Evolutionary conservation across 495 filamentous ascomycete species (phyloP), one percentile per base, ranked within the genome.

Genomic region (Xanthoparmelia taractica): DNA sequence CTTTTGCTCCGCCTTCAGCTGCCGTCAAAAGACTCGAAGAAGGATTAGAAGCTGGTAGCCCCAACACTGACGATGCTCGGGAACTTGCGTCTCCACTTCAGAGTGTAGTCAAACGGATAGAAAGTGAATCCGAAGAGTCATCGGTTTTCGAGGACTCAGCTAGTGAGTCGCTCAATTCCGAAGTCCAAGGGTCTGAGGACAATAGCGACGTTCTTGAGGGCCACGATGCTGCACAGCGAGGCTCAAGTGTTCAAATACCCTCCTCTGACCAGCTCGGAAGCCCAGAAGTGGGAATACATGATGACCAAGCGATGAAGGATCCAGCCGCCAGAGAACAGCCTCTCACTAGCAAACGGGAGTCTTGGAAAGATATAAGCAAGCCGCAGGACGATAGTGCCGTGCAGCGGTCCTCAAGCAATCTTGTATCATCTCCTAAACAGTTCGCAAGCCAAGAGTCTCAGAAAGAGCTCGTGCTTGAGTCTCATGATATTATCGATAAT

Each of bases 101-200:
- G 60, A 68, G 11, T 59, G 68, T 74, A 40, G 69, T 70, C 25
- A 69, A 74, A 31, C 69, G 41, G 15, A 64, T 65, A 48, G 8
- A 54, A 18, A 36, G 43, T 2, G 57, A 29, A 52, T 18, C 31
- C 10, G 38, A 45, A 23, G 40, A 64, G 25, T 27, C 12, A 29
- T 58, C 23, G n/a, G 38, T 25, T n/a, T 57, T 40, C 12, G 40
- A 40, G n/a, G 55, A 63, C 8, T 52, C 56, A 13, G 41, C 55
- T 8, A 13, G 34, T 20, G 40, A 59, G 10, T 41, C 48, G 5
- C 36, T 58, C 12, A 6, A 50, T 38, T 29, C 25, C 8, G 40
- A 41, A 4, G 27, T 25, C 23, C 6, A 23, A 34, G 52, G 43
- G 8, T 47, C 60, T 12, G 52, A 29, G 8, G 27, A 27, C 25